Evolutionary conservation across 2,329 filamentous ascomycete species (phyloP).

Genomic region (Scorias spongiosa): DNA sequence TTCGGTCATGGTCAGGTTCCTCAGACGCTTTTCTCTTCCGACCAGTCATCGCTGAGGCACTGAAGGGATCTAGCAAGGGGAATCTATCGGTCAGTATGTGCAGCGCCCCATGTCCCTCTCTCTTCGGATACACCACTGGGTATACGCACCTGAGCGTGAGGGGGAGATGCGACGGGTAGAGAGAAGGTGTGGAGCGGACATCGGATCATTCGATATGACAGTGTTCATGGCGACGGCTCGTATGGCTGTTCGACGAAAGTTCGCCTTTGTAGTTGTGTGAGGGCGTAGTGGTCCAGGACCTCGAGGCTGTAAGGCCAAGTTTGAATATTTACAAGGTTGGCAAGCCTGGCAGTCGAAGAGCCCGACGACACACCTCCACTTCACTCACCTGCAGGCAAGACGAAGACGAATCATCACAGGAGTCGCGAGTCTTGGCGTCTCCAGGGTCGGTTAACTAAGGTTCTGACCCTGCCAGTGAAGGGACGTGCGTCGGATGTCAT

Average conservation of each 20-base stretch:
- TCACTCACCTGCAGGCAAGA: no score
- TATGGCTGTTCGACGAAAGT: not conserved
- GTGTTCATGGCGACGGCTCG: slow-evolving; percentile 38
- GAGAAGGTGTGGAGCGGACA: slow-evolving; percentile 47
- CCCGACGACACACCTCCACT: no score
- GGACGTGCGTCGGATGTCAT: not conserved
- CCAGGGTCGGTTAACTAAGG: not conserved
- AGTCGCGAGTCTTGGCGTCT: not conserved
- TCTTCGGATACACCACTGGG: slow-evolving; percentile 22
- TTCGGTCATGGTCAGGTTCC: slow-evolving; percentile 53
- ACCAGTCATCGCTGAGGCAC: slow-evolving; percentile 29
- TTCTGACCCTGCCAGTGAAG: not conserved
- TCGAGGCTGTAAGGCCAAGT: no score
- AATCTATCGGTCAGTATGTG: slow-evolving; percentile 16
- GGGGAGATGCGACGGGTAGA: slow-evolving; percentile 45
- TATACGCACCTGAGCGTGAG: slow-evolving; percentile 40
- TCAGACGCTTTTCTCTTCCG: slow-evolving; percentile 83
- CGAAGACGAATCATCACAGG: no score
- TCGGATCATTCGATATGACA: slow-evolving; percentile 40
- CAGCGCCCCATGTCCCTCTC: slow-evolving; percentile 19
- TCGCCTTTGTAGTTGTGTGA: no score
- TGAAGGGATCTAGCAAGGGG: slow-evolving; percentile 17
- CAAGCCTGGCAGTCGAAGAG: no score
- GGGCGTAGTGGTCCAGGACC: no score
- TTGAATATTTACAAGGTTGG: no score